Evolutionary conservation across 2,329 filamentous ascomycete species (phyloP), one percentile per base, ranked within the genome.

Genomic region (Penicillium sp.): DNA sequence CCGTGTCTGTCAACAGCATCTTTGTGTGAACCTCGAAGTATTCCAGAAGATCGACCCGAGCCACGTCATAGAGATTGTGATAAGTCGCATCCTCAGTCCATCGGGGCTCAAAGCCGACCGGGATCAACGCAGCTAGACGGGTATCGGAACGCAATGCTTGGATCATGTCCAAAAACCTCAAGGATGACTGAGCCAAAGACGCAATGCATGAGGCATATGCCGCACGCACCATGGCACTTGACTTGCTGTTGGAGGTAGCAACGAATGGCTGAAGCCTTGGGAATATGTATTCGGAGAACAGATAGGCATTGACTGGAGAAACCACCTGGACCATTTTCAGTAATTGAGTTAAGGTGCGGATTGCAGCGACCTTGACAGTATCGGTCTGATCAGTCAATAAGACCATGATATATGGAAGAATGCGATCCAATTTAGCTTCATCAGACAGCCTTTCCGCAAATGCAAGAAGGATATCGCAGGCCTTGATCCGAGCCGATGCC

Each of bases 191-290:
- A 6, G 94, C 93, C 40, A 99, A 81, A 46, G 89, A 94, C 3
- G 93, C 92, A 25, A 99, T 82, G 69, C 92, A 97, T 5, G 93
- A 91, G 10, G 94, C 94, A 75, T 97, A 97, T 0, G 93, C 94
- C 48, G 92, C 91, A 58, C 94, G 85, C 13, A 97, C 89, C 21
- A 96, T 75, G 0, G 90, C 77, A 54, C 83, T 89, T 2, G 88
- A 84, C 29, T 84, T 82, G 33, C 79, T 78, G 43, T 78, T 78
- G 7, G 80, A 75, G 21, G 74, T 78, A n/a, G 76, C 74, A 49
- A 88, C 77, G 65, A 89, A 86, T 6, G 78, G 75, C 56, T 84
- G 82, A 15, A 88, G 70, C 33, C 81, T 78, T 4, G 83, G 85
- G 41, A 88, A 82, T 27, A 88, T 82, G 71, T 88, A 88, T 65